Conservation (phyloP, 176 grass and related monocot species). For the Hyparrhenia diplandra region DNA sequence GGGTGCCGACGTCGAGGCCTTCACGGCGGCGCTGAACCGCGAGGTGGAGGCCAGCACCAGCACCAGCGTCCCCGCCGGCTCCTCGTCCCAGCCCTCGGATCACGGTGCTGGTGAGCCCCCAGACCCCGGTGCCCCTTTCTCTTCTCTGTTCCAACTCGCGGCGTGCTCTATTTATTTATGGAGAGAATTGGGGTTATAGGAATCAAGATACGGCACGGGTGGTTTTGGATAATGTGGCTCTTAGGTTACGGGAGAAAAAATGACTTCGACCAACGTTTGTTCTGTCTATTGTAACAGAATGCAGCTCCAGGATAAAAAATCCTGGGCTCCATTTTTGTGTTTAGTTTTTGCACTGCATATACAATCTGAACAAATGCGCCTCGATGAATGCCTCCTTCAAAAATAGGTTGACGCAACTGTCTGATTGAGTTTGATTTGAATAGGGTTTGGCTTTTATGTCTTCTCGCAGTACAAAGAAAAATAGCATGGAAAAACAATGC, state of each 20-base stretch:
- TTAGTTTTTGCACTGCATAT: not conserved
- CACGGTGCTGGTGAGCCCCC: slow-evolving; percentile 44
- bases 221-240: slow-evolving; percentile 6
- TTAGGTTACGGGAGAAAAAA: slow-evolving; percentile 18
- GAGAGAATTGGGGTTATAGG: not conserved
- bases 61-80: not conserved
- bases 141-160: slow-evolving; percentile 5
- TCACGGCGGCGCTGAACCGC: slow-evolving; percentile 84
- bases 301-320: not conserved
- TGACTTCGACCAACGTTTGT: not conserved
- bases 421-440: not conserved
- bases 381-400: not conserved
- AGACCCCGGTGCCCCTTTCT: not conserved
- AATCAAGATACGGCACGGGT: not conserved
- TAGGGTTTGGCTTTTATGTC: not conserved
- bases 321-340: not conserved
- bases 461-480: not conserved
- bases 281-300: slow-evolving; percentile 3
- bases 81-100: slow-evolving; percentile 39
- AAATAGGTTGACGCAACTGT: not conserved
- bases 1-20: slow-evolving; percentile 87
- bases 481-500: not conserved
- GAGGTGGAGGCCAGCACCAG: slow-evolving; percentile 59
- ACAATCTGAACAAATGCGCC: not conserved
- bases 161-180: not conserved